Evolutionary conservation across 148 eudicot species (phyloP).

Genomic region (Selenicereus undatus): DNA sequence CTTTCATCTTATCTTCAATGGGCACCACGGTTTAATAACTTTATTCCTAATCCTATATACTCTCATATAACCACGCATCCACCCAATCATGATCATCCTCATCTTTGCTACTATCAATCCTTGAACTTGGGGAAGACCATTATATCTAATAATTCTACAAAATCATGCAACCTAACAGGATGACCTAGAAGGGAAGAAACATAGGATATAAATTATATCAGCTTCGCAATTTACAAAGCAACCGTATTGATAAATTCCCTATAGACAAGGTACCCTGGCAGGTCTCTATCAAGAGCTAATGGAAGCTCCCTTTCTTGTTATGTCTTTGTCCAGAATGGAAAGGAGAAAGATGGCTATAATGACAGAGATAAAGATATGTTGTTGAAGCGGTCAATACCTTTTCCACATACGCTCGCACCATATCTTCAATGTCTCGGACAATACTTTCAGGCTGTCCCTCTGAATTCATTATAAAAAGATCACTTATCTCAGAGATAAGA

Average conservation of each 20-base stretch:
- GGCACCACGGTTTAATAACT: too few relatives aligned
- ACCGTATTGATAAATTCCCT: not conserved
- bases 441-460: slow-evolving; percentile 77
- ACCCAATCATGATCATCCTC: too few relatives aligned
- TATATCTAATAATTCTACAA: too few relatives aligned
- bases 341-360: not conserved
- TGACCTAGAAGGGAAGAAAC: too few relatives aligned
- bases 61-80: too few relatives aligned
- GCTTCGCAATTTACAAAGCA: too few relatives aligned
- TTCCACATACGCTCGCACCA: slow-evolving; percentile 70
- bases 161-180: too few relatives aligned
- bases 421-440: slow-evolving; percentile 68
- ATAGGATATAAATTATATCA: too few relatives aligned
- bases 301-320: not conserved
- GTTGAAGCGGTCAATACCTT: slow-evolving; percentile 40
- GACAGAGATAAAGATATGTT: not conserved
- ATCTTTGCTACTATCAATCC: too few relatives aligned
- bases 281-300: not conserved
- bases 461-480: slow-evolving; percentile 27
- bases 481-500: not conserved
- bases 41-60: too few relatives aligned
- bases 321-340: not conserved
- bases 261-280: not conserved
- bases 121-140: too few relatives aligned
- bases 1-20: too few relatives aligned